A percentile compares a stretch with the other conserved stretches of the same genome.
Conservation (phyloP, 2,329 filamentous ascomycete species). For the Diaporthe vexans region DNA sequence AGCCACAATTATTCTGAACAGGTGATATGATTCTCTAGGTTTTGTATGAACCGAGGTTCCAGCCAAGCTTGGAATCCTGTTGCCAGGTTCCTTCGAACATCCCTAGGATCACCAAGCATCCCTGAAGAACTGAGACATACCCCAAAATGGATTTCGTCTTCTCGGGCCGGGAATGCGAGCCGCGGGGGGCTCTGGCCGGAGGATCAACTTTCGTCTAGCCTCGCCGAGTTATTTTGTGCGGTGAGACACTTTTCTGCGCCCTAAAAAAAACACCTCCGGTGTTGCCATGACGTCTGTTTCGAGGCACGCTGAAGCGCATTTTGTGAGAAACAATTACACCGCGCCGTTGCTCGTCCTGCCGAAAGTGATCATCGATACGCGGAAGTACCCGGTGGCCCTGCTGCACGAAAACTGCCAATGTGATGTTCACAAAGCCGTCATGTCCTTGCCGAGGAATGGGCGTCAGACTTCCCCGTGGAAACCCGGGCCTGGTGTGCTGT, state of each 20-base stretch:
- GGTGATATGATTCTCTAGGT: background rate
- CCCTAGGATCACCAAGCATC: constrained; percentile 4
- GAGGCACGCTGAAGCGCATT: background rate
- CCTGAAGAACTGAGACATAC: constrained; percentile 4
- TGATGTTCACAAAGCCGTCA: background rate
- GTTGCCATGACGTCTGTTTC: background rate
- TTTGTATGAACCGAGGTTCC: background rate
- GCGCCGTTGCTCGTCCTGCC: background rate
- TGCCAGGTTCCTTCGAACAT: background rate
- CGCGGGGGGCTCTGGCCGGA: background rate
- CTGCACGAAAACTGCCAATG: background rate
- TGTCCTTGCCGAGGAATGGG: too few species aligned
- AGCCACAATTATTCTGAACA: background rate
- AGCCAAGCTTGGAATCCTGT: background rate
- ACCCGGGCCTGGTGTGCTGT: background rate
- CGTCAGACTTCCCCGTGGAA: too few species aligned
- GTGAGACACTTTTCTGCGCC: background rate
- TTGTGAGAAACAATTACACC: background rate
- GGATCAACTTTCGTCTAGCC: background rate
- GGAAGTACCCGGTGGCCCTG: background rate
- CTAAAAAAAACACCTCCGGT: background rate
- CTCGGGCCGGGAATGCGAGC: background rate
- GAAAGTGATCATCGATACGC: background rate
- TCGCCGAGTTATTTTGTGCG: background rate
- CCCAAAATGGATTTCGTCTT: background rate